Percentiles rank a stretch among this genome's conserved stretches.
Evolutionary conservation across 2,329 filamentous ascomycete genomes (phyloP).

Genomic region (Orbilia javanica): DNA sequence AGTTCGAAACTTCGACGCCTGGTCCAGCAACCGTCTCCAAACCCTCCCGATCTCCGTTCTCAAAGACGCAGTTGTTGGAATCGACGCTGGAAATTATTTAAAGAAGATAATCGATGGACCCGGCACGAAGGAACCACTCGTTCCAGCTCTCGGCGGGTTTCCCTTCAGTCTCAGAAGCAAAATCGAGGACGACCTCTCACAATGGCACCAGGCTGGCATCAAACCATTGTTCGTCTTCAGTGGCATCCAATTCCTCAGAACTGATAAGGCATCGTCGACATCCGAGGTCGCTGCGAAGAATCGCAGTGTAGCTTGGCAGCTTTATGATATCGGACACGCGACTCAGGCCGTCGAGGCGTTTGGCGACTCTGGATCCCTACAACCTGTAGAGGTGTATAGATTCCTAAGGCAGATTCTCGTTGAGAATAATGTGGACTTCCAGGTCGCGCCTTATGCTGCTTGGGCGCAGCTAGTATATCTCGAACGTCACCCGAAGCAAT

Average conservation of each 20-base stretch:
- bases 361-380: constrained; percentile 77
- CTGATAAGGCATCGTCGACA: constrained; percentile 74
- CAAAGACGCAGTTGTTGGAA: constrained; percentile 79
- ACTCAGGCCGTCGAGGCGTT: constrained; percentile 87
- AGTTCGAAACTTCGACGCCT: constrained; percentile 71
- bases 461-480: constrained; percentile 63
- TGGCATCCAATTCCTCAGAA: constrained; percentile 82
- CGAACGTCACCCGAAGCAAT: constrained; percentile 61
- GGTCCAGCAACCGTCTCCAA: constrained; percentile 70
- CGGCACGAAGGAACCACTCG: constrained; percentile 83
- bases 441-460: constrained; percentile 62
- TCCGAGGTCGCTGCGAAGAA: constrained; percentile 75
- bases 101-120: constrained; percentile 79
- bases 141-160: constrained; percentile 88
- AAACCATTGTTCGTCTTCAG: constrained; percentile 92
- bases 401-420: constrained; percentile 61
- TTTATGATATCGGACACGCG: constrained; percentile 85
- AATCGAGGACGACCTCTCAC: constrained; percentile 80
- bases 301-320: constrained; percentile 83
- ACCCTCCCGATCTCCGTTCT: constrained; percentile 77
- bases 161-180: constrained; percentile 81
- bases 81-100: constrained; percentile 92
- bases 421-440: constrained; percentile 62
- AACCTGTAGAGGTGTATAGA: constrained; percentile 61
- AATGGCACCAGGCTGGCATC: constrained; percentile 77